These are phyloP conservation scores for Trypanosoma avium DNA, from an alignment of 208 protist species.

Conservation along the genomic window DNA sequence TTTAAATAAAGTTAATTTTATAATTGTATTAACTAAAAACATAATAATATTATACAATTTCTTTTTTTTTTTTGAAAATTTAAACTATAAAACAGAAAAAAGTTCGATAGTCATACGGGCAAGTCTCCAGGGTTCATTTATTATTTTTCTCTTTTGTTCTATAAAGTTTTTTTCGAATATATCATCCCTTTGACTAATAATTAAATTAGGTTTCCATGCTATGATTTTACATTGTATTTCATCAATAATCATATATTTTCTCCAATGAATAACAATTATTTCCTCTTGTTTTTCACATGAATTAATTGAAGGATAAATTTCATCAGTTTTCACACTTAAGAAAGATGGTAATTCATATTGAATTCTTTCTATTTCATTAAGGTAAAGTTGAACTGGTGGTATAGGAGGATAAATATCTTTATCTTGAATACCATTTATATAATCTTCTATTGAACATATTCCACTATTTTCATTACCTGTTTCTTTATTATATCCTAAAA, in stretches of 20 bases:
- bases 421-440: constrained; percentile 45
- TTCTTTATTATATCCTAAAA: constrained; percentile 22
- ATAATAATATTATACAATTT: too few species aligned
- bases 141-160: constrained; percentile 13
- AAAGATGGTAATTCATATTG: constrained; percentile 37
- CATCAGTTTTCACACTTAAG: constrained; percentile 23
- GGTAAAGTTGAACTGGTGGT: constrained; percentile 41
- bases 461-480: not conserved
- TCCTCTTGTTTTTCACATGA: not conserved
- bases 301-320: not conserved
- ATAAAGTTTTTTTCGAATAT: constrained; percentile 40
- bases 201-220: constrained; percentile 30
- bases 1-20: too few species aligned
- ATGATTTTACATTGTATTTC: constrained; percentile 34
- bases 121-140: constrained; percentile 30
- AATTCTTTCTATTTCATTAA: constrained; percentile 40
- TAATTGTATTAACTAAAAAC: too few species aligned
- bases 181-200: constrained; percentile 30
- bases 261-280: constrained; percentile 53
- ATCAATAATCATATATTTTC: constrained; percentile 50
- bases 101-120: constrained; percentile 37
- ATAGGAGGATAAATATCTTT: constrained; percentile 41
- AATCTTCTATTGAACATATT: constrained; percentile 35
- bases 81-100: constrained; percentile 24
- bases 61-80: constrained; percentile 7